These are phyloP conservation scores for Oenanthe javanica DNA, from an alignment of 140 eudicot species.

Conservation along the genomic window DNA sequence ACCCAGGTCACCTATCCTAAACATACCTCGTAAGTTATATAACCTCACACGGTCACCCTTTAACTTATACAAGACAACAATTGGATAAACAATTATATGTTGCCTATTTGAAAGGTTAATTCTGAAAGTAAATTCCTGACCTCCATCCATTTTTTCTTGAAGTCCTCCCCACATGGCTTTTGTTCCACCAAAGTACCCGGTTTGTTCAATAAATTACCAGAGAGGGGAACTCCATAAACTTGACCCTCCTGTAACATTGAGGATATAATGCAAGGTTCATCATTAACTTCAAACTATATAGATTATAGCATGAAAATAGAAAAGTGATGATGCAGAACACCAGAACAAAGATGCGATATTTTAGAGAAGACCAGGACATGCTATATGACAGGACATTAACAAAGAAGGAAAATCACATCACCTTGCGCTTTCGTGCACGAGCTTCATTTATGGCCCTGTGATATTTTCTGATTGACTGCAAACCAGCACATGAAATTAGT, in stretches of 20 bases:
- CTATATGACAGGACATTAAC: neutral
- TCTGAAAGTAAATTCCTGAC: constrained; percentile 34
- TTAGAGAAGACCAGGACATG: neutral
- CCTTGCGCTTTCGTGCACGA: constrained; percentile 97
- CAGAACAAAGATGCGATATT: neutral
- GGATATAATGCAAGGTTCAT: constrained; percentile 11
- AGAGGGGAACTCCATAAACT: constrained; percentile 95
- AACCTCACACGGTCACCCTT: neutral
- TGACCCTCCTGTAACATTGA: constrained; percentile 83
- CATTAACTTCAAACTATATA: neutral
- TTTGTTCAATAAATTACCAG: constrained; percentile 67
- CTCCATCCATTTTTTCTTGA: constrained; percentile 93
- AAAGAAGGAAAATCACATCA: constrained; percentile 21
- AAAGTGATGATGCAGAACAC: neutral
- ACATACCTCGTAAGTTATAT: neutral
- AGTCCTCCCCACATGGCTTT: constrained; percentile 75
- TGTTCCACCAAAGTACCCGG: constrained; percentile 80
- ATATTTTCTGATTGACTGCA: constrained; percentile 83
- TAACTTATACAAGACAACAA: neutral
- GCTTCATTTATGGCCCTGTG: constrained; percentile 96
- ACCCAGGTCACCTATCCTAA: neutral
- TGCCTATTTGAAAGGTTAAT: neutral
- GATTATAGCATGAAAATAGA: neutral
- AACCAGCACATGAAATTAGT: constrained; percentile 15
- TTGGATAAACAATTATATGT: neutral